Base-by-base conservation (phyloP, 148 eudicot species). In the Mesembryanthemum crystallinum region DNA sequence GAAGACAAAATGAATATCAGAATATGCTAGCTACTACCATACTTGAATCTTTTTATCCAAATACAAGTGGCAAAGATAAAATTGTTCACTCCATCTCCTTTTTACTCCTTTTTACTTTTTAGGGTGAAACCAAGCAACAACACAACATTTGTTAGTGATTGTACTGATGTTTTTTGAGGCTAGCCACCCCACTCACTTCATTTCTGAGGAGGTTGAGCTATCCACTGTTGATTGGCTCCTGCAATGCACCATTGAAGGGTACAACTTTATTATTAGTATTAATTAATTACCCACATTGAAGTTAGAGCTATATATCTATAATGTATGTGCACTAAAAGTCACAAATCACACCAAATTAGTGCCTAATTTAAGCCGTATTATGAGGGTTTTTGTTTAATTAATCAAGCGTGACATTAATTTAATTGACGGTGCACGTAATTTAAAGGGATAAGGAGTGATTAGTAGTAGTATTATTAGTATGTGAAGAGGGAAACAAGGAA, bases 401-500 rank as follows among this genome's bases (percentile, higher is more conserved):
- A 20, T 7, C 64, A 79, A 74, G 71, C 58, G 32, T 39, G 58
- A 52, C 20, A 23, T n/a, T 25, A 49, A 7, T 6, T 69, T 33
- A 80, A 63, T 52, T 32, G 45, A 17, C 24, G 39, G 39, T 64
- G 81, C 81, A 78, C 73, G 71, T 64, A 82, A 67, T 69, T 78
- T 39, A 13, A 74, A 81, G 58, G 35, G 27, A 77, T 64, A 67
- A 20, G 75, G 69, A 70, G 57, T 15, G 42, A 15, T 64, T 63
- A 52, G 15, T 52, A 35, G 6, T 35, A 2, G 6, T 3, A 35
- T 3, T 57, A 23, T 57, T 72, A 82, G 84, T 78, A 74, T 82
- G 79, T 52, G 54, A 64, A 18, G 81, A 69, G 81, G 84, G 84
- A 78, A 78, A 82, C 84, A 78, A 29, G 84, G 81, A 70, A 70